Percentiles rank a stretch among this genome's conserved stretches.
These are phyloP conservation scores for Yamadazyma kitorensis DNA, from an alignment of 805 yeast genomes.

Conservation along the genomic window DNA sequence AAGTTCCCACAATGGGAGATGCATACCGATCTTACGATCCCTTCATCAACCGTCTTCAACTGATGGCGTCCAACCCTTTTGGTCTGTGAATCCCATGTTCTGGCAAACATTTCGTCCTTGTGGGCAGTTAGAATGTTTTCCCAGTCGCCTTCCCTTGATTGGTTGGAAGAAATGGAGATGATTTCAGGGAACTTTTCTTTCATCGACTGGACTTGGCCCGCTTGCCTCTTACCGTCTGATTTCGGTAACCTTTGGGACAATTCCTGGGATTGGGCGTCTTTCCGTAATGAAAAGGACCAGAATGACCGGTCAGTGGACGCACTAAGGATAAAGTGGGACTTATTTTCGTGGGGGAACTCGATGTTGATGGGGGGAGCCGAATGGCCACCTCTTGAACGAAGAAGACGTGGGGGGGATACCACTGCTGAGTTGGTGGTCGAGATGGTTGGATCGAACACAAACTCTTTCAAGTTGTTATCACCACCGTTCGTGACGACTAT, in stretches of 20 bases:
- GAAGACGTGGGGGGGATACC: slow-evolving; percentile 83
- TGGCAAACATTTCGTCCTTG: slow-evolving; percentile 75
- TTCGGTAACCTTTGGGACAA: slow-evolving; percentile 71
- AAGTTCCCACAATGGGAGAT: slow-evolving; percentile 95
- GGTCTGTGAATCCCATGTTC: slow-evolving; percentile 83
- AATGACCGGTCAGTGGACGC: slow-evolving; percentile 83
- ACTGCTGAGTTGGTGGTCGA: slow-evolving; percentile 61
- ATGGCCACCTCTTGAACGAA: slow-evolving; percentile 97
- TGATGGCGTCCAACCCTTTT: slow-evolving; percentile 78
- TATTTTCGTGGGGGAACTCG: slow-evolving; percentile 69
- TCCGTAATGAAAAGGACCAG: slow-evolving; percentile 90
- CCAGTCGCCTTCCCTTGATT: slow-evolving; percentile 85
- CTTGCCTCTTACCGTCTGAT: slow-evolving; percentile 38
- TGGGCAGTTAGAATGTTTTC: slow-evolving; percentile 90
- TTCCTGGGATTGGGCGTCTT: slow-evolving; percentile 95
- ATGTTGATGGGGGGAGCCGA: slow-evolving; percentile 82
- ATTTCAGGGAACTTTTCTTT: slow-evolving; percentile 79
- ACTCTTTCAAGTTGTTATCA: slow-evolving; percentile 86
- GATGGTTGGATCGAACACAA: slow-evolving; percentile 88
- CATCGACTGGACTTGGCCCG: slow-evolving; percentile 52
- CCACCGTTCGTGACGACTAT: slow-evolving; percentile 86
- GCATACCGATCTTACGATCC: slow-evolving; percentile 69
- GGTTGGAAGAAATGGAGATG: slow-evolving; percentile 64
- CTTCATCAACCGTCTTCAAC: slow-evolving; percentile 73
- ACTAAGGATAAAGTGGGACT: slow-evolving; percentile 78